Evolutionary conservation across 768 basidiomycete genomes (phyloP).

Genomic region (Termitomyces sp.): DNA sequence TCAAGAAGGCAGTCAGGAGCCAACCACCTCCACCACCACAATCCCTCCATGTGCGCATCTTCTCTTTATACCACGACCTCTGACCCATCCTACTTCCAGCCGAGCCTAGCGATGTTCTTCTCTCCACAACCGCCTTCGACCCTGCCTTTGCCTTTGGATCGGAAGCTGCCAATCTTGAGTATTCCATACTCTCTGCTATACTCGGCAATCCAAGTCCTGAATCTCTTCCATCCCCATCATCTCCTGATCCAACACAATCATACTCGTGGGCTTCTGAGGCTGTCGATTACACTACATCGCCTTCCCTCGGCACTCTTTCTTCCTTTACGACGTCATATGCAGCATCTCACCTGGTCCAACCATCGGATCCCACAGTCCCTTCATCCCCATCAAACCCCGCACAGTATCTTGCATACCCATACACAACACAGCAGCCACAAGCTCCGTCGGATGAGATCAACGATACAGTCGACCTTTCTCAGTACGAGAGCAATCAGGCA

Average conservation of each 20-base stretch:
- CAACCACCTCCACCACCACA: conserved; percentile 21
- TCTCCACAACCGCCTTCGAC: conserved; percentile 53
- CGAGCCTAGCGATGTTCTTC: conserved; percentile 57
- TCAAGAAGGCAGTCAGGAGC: conserved; percentile 36
- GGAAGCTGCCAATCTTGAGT: conserved; percentile 91
- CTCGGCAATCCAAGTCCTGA: conserved; percentile 73
- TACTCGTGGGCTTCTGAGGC: conserved; percentile 44
- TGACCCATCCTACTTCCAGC: conserved; percentile 28
- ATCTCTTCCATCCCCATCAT: conserved; percentile 39
- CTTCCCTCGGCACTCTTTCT: conserved; percentile 24
- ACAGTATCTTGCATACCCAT: conserved; percentile 46
- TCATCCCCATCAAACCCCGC: conserved; percentile 32
- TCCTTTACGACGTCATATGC: conserved; percentile 30
- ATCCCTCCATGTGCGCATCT: conserved; percentile 31
- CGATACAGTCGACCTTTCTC: conserved; percentile 32
- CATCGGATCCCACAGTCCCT: conserved; percentile 29
- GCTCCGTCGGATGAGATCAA: conserved; percentile 32
- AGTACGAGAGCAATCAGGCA: conserved; percentile 24
- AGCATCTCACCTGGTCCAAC: conserved; percentile 34
- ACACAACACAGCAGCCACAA: conserved; percentile 29
- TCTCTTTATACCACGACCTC: conserved; percentile 1
- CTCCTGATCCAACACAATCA: conserved; percentile 27
- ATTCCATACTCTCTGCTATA: conserved; percentile 90
- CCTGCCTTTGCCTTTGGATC: conserved; percentile 72
- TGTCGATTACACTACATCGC: conserved; percentile 34